A percentile compares a stretch with the other conserved stretches of the same genome.
phyloP scores from a whole-genome alignment of 306 rosid genomes.

The Quercus dentata region DNA sequence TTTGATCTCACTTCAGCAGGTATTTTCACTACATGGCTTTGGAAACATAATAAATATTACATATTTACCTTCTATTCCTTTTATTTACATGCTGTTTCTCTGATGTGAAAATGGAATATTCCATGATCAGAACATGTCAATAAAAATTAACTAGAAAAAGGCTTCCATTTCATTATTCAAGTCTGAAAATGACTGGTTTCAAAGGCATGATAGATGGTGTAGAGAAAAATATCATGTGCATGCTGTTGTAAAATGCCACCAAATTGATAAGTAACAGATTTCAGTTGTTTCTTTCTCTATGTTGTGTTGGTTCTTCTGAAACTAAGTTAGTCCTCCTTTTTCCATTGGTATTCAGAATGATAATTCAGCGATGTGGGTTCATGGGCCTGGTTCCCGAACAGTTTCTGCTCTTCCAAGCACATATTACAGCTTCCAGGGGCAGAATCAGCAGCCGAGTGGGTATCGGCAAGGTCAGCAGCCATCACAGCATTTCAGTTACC shows the following conservation, averaged over 20 bases:
- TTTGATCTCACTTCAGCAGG: constrained; percentile 95
- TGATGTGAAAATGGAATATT: not conserved
- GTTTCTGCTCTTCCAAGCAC: constrained; percentile 82
- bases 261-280: not conserved
- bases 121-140: not conserved
- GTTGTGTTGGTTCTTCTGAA: not conserved
- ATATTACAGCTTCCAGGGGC: constrained; percentile 92
- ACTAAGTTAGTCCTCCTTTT: not conserved
- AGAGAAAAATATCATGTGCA: not conserved
- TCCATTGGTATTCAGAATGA: constrained; percentile 53
- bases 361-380: constrained; percentile 95
- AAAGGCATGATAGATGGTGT: not conserved
- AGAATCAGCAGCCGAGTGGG: constrained; percentile 73
- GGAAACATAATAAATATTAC: not conserved
- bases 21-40: constrained; percentile 12
- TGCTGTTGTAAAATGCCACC: not conserved
- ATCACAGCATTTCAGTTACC: constrained; percentile 82
- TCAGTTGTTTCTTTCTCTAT: not conserved
- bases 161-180: not conserved
- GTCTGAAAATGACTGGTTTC: not conserved
- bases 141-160: not conserved
- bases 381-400: constrained; percentile 90
- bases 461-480: constrained; percentile 95
- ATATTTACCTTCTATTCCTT: not conserved
- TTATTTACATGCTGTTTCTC: not conserved